These are phyloP conservation scores for Podaxis carcinomalis DNA, from an alignment of 768 basidiomycete species.

Conservation along the genomic window DNA sequence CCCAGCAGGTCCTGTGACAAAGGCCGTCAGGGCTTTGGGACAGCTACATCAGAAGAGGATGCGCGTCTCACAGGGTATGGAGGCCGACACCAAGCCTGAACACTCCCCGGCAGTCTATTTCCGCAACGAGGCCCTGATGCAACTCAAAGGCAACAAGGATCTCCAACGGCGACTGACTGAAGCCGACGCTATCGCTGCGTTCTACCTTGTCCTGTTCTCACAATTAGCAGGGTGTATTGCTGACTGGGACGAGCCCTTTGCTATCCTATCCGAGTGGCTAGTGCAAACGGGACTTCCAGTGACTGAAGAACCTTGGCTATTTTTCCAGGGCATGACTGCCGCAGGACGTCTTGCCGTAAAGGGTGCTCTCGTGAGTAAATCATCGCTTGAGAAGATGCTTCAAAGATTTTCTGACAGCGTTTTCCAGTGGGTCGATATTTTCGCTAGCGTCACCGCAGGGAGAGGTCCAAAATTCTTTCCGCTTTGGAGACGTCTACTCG, in stretches of 20 bases:
- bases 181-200: slow-evolving; percentile 70
- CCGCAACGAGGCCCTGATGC: slow-evolving; percentile 63
- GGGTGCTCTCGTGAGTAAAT: slow-evolving; percentile 60
- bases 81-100: slow-evolving; percentile 50
- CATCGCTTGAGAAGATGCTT: neutral
- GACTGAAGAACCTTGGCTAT: slow-evolving; percentile 61
- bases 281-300: slow-evolving; percentile 56
- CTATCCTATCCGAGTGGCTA: slow-evolving; percentile 75
- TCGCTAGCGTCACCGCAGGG: slow-evolving; percentile 58
- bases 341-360: slow-evolving; percentile 61
- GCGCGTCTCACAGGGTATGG: slow-evolving; percentile 59
- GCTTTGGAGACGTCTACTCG: slow-evolving; percentile 65
- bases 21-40: slow-evolving; percentile 73
- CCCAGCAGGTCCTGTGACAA: slow-evolving; percentile 66
- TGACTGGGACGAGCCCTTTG: slow-evolving; percentile 69
- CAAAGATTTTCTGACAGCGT: slow-evolving; percentile 11
- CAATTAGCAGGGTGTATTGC: slow-evolving; percentile 63
- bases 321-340: slow-evolving; percentile 50
- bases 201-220: slow-evolving; percentile 73
- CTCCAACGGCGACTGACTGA: slow-evolving; percentile 53
- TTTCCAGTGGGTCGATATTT: slow-evolving; percentile 72
- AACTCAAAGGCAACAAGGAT: slow-evolving; percentile 52
- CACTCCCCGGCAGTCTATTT: slow-evolving; percentile 59
- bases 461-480: slow-evolving; percentile 61
- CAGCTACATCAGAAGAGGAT: slow-evolving; percentile 63